phyloP scores from a whole-genome alignment of 768 basidiomycete species.

The Tricholoma hemisulphureum region DNA sequence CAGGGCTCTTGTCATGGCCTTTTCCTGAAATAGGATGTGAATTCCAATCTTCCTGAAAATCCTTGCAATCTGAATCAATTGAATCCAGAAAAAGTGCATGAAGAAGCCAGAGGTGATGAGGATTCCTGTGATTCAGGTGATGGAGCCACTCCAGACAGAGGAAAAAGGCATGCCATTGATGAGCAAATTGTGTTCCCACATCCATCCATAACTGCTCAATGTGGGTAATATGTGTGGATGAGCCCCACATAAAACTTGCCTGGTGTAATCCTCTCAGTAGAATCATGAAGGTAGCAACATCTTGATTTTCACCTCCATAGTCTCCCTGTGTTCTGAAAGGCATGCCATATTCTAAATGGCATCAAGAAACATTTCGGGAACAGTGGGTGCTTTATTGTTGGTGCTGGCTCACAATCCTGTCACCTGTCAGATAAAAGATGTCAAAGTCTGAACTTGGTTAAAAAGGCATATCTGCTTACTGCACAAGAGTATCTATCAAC shows the following conservation, averaged over 20 bases:
- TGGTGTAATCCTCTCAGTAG: slow-evolving; percentile 25
- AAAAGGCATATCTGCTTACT: too few species aligned
- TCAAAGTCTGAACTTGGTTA: too few species aligned
- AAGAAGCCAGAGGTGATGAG: slow-evolving; percentile 43
- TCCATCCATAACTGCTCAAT: slow-evolving; percentile 49
- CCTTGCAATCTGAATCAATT: slow-evolving; percentile 36
- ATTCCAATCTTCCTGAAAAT: slow-evolving; percentile 40
- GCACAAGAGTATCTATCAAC: slow-evolving; percentile 23
- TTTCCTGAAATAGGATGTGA: slow-evolving; percentile 31
- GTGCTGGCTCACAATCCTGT: slow-evolving; percentile 23
- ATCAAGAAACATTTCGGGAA: slow-evolving; percentile 24
- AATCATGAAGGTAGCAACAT: slow-evolving; percentile 36
- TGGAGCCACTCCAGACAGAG: slow-evolving; percentile 32
- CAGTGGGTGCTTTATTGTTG: slow-evolving; percentile 29
- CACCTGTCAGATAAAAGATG: slow-evolving; percentile 14
- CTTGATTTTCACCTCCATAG: slow-evolving; percentile 34
- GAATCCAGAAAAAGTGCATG: slow-evolving; percentile 38
- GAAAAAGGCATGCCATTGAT: slow-evolving; percentile 44
- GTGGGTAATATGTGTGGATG: slow-evolving; percentile 37
- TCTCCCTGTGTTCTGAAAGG: slow-evolving; percentile 35
- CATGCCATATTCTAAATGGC: slow-evolving; percentile 19
- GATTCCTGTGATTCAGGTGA: slow-evolving; percentile 27
- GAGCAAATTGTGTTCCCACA: slow-evolving; percentile 37
- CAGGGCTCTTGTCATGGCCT: slow-evolving; percentile 23
- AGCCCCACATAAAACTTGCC: slow-evolving; percentile 36